Base-by-base conservation (phyloP, 164 flowering plant species). In the Vitis rotundifolia region DNA sequence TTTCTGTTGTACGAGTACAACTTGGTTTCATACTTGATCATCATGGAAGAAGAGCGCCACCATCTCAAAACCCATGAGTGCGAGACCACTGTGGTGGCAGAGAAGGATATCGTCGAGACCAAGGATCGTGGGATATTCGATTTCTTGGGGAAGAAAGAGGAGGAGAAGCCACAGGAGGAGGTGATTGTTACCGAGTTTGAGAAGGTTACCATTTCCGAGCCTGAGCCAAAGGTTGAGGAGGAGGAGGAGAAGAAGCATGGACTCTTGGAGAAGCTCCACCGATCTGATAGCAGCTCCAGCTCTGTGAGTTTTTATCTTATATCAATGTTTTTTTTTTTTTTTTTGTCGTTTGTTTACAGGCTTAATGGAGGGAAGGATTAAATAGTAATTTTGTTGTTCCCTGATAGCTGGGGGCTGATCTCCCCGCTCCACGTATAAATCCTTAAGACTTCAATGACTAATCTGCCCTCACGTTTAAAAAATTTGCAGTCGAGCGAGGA, bases 91-190 rank as follows among this genome's bases (percentile, higher is more conserved):
- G 68, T 50, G 28, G 76, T 7, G 31, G 58, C 49, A 13, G 68
- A 63, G 12, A 76, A 71, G 5, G 68, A 22, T 11, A 44, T 54
- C 4, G 81, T 69, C 2, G 89, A 82, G 80, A 16, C 75, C 63
- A 82, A 73, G 52, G 93, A 85, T 59, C 86, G 96, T 0, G 98
- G 98, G 9, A 1, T 89, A 76, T 88, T 92, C 56, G 93, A 78
- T 82, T 92, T 91, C 84, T 12, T 84, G 72, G 72, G 79, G 68
- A 87, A 85, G 81, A 83, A 86, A 28, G 76, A 86, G 26, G 89
- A 85, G 47, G 71, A 77, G 76, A 76, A 79, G 73, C 67, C 70
- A 1, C 54, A 78, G 44, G 85, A 81, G 67, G 80, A 77, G 74
- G 81, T 62, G 58, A 26, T 76, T 15, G 77, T 48, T 16, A 1